Evolutionary conservation across 768 basidiomycete genomes (phyloP).

Genomic region (Favolaschia claudopus): DNA sequence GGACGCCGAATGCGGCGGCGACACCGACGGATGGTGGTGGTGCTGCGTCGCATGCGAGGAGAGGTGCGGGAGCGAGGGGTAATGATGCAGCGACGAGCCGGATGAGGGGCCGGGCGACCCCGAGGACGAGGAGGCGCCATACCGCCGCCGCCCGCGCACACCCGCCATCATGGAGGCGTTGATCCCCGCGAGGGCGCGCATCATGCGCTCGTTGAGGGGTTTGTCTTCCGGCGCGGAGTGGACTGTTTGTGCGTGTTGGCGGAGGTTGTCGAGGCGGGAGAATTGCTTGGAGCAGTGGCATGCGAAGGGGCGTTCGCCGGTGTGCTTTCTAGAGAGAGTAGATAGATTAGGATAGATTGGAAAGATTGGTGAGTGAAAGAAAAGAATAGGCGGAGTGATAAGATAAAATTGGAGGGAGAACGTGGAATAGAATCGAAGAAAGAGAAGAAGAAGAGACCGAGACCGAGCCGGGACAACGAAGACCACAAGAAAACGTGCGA

Average conservation of each 20-base stretch:
- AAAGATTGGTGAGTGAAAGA: neutral
- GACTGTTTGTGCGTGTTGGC: conserved; percentile 77
- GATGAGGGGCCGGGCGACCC: neutral
- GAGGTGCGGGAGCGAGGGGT: neutral
- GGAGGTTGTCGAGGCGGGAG: conserved; percentile 93
- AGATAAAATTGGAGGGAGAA: conserved; percentile 13
- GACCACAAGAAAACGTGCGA: too few relatives aligned
- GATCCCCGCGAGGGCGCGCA: conserved; percentile 25
- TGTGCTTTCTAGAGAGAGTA: conserved; percentile 80
- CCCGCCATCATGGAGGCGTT: conserved; percentile 28
- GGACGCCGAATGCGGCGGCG: neutral
- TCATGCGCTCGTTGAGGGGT: conserved; percentile 28
- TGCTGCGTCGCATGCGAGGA: neutral
- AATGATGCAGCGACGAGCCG: neutral
- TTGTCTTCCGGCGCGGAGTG: conserved; percentile 30
- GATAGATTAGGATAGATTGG: conserved; percentile 10
- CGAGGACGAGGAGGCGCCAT: neutral
- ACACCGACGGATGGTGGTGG: neutral
- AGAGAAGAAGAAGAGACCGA: conserved; percentile 17
- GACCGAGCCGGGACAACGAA: too few relatives aligned
- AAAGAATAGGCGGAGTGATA: conserved; percentile 18
- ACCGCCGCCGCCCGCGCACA: conserved; percentile 18
- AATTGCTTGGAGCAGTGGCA: conserved; percentile 97
- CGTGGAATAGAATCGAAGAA: too few relatives aligned
- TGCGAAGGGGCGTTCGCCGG: conserved; percentile 94